Evolutionary conservation across 2,329 filamentous ascomycete species (phyloP).

Genomic region (Xylariales sp.): DNA sequence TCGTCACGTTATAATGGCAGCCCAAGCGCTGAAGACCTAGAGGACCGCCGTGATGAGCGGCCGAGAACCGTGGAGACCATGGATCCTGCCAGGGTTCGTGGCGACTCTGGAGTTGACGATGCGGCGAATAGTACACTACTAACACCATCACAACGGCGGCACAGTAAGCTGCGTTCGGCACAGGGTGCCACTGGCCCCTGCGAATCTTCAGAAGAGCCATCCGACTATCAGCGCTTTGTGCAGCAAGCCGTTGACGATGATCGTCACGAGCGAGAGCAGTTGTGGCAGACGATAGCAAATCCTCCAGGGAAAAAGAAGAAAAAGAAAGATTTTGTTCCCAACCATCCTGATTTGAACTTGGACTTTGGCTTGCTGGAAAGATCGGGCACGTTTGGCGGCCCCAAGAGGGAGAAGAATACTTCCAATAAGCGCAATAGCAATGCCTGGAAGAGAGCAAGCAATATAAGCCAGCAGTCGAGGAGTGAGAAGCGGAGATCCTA

Average conservation of each 20-base stretch:
- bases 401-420: not conserved
- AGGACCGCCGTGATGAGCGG: no score
- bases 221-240: slow-evolving; percentile 10
- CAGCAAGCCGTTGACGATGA: slow-evolving; percentile 8
- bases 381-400: slow-evolving; percentile 3
- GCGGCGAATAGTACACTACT: no score
- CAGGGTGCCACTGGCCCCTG: no score
- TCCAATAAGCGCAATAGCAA: slow-evolving; percentile 2
- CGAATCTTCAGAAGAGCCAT: not conserved
- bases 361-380: not conserved
- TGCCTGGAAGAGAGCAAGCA: slow-evolving; percentile 8
- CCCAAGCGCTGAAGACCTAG: no score
- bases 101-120: no score
- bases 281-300: slow-evolving; percentile 6
- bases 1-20: no score
- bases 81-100: no score
- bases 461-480: slow-evolving; percentile 8
- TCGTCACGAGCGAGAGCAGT: slow-evolving; percentile 3
- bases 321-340: no score
- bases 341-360: slow-evolving; percentile 1
- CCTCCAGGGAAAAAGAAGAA: not conserved
- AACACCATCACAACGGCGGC: no score
- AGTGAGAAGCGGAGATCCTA: slow-evolving; percentile 2
- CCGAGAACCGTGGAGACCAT: no score
- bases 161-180: no score